phyloP scores from a whole-genome alignment of 2,329 filamentous ascomycete species.

The Akanthomyces muscarius region DNA sequence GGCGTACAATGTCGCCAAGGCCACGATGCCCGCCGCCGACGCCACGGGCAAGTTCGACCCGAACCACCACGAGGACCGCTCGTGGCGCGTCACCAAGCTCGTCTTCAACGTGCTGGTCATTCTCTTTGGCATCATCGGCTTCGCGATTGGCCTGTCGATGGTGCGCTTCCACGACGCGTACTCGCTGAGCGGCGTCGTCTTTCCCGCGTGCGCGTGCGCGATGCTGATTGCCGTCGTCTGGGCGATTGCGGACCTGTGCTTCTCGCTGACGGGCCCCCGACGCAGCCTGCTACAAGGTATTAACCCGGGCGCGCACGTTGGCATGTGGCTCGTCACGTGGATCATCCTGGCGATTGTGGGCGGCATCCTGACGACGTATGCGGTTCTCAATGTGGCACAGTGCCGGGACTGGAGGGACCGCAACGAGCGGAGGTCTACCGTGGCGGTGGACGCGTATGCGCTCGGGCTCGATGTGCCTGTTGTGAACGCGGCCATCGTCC shows the following conservation, averaged over 20 bases:
- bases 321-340: slow-evolving; percentile 40
- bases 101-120: slow-evolving; percentile 28
- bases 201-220: slow-evolving; percentile 5
- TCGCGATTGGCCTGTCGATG: slow-evolving; percentile 28
- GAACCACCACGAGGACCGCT: slow-evolving; percentile 3
- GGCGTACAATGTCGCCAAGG: slow-evolving; percentile 1
- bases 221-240: slow-evolving; percentile 32
- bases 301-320: slow-evolving; percentile 42
- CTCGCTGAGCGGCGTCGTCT: background rate
- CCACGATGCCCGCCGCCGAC: background rate
- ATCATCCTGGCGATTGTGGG: slow-evolving; percentile 29
- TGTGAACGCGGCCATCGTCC: background rate
- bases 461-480: background rate
- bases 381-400: background rate
- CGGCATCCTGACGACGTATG: slow-evolving; percentile 21
- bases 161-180: background rate
- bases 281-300: slow-evolving; percentile 34
- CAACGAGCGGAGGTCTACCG: background rate
- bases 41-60: background rate
- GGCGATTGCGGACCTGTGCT: slow-evolving; percentile 34
- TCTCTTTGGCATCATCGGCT: slow-evolving; percentile 25
- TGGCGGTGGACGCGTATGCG: background rate
- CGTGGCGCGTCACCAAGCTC: slow-evolving; percentile 30
- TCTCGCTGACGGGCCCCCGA: slow-evolving; percentile 28
- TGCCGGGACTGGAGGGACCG: slow-evolving; percentile 11